These are phyloP conservation scores for Pestalotiopsis sp. DNA, from an alignment of 2,329 filamentous ascomycete genomes.

Conservation along the genomic window DNA sequence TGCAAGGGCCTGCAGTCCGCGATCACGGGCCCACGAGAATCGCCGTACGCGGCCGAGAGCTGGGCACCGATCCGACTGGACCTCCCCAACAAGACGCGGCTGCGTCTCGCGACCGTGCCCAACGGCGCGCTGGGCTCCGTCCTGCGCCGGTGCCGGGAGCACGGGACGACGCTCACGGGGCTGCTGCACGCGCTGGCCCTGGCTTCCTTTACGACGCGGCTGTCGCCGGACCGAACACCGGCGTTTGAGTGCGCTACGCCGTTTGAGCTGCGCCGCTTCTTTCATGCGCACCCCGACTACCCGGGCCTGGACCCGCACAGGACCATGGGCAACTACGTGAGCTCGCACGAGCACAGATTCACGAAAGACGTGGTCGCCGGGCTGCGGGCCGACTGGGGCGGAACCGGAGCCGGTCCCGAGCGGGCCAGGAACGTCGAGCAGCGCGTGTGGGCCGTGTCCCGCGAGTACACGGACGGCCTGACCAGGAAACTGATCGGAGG, in stretches of 20 bases:
- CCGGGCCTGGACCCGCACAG: constrained; percentile 13
- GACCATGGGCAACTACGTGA: constrained; percentile 21
- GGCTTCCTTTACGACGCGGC: constrained; percentile 22
- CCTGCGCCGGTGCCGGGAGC: constrained; percentile 25
- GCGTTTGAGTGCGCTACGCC: constrained; percentile 18
- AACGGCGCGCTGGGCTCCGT: constrained; percentile 19
- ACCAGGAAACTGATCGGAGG: constrained; percentile 21
- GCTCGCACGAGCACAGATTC: constrained; percentile 14
- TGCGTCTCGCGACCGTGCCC: constrained; percentile 22
- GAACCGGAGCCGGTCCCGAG: neutral
- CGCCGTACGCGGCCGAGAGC: constrained; percentile 8
- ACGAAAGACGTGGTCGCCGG: neutral
- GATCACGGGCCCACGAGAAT: constrained; percentile 13
- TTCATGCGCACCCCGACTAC: constrained; percentile 5
- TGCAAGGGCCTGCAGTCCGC: constrained; percentile 23
- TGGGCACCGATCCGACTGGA: constrained; percentile 27
- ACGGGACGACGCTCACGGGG: constrained; percentile 31
- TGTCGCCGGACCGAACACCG: constrained; percentile 3
- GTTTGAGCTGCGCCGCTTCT: constrained; percentile 25
- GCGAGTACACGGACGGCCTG: constrained; percentile 15
- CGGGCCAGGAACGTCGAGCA: constrained; percentile 7
- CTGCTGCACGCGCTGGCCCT: constrained; percentile 28
- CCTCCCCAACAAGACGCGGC: constrained; percentile 20
- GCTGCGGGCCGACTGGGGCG: neutral
- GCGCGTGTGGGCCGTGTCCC: constrained; percentile 26